Conservation (phyloP, 2,329 filamentous ascomycete species). For the Xylariales sp. region DNA sequence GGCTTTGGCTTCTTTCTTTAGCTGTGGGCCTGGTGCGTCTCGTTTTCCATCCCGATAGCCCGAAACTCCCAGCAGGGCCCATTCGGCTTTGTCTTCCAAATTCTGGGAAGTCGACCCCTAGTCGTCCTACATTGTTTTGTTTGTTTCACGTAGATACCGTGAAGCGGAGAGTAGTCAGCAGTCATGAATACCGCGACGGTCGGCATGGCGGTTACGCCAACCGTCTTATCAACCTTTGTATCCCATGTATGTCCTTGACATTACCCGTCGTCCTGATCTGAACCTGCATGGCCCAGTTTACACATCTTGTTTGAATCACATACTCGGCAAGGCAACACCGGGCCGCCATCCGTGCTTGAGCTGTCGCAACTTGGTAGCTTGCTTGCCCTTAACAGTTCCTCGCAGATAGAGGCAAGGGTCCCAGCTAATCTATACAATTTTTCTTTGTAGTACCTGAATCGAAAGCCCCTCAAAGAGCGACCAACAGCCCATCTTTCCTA, state of each 20-base stretch:
- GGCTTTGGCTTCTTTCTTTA: no score
- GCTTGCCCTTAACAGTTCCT: no score
- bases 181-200: slow-evolving; percentile 67
- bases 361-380: background rate
- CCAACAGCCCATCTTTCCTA: slow-evolving; percentile 91
- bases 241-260: slow-evolving; percentile 62
- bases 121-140: no score
- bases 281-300: slow-evolving; percentile 3
- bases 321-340: slow-evolving; percentile 1
- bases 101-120: no score
- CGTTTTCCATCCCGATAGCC: no score
- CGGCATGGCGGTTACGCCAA: slow-evolving; percentile 78
- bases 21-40: no score
- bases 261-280: background rate
- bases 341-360: slow-evolving; percentile 3
- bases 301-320: background rate
- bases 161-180: no score
- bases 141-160: no score
- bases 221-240: slow-evolving; percentile 79
- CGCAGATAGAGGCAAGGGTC: background rate
- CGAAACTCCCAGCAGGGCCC: no score
- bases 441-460: slow-evolving; percentile 67
- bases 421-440: background rate
- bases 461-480: slow-evolving; percentile 68
- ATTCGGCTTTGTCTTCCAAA: no score